phyloP scores from a whole-genome alignment of 768 basidiomycete species.

The Neoboletus magnificus region DNA sequence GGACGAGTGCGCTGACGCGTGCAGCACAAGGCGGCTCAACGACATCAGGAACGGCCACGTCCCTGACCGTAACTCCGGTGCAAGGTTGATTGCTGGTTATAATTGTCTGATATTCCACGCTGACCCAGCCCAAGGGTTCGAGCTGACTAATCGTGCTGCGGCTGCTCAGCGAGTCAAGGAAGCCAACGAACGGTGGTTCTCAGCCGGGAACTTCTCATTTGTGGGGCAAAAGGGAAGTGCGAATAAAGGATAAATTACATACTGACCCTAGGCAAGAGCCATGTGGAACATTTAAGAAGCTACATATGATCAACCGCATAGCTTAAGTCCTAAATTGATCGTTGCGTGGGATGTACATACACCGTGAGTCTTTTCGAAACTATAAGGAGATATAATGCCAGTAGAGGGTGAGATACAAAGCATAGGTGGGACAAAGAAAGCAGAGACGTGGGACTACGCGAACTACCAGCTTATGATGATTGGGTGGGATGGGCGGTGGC shows the following conservation, averaged over 20 bases:
- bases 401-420: neutral
- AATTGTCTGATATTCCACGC: neutral
- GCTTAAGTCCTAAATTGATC: neutral
- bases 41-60: slow-evolving; percentile 83
- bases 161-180: slow-evolving; percentile 87
- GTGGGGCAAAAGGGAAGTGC: slow-evolving; percentile 53
- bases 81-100: slow-evolving; percentile 58
- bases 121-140: slow-evolving; percentile 56
- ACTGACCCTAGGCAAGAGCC: neutral
- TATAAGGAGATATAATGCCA: slow-evolving; percentile 19
- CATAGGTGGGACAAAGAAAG: neutral
- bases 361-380: slow-evolving; percentile 11
- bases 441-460: neutral
- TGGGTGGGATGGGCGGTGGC: slow-evolving; percentile 49
- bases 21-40: slow-evolving; percentile 56
- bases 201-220: slow-evolving; percentile 79
- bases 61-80: slow-evolving; percentile 90
- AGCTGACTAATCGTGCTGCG: slow-evolving; percentile 89
- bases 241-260: slow-evolving; percentile 19
- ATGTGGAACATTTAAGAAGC: neutral
- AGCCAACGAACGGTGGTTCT: slow-evolving; percentile 97
- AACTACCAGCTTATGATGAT: slow-evolving; percentile 8
- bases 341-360: slow-evolving; percentile 14
- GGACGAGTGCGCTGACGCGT: slow-evolving; percentile 78
- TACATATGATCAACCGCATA: neutral